Base-by-base conservation (phyloP, 2,329 filamentous ascomycete genomes). In the Pseudocercospora macadamiae region DNA sequence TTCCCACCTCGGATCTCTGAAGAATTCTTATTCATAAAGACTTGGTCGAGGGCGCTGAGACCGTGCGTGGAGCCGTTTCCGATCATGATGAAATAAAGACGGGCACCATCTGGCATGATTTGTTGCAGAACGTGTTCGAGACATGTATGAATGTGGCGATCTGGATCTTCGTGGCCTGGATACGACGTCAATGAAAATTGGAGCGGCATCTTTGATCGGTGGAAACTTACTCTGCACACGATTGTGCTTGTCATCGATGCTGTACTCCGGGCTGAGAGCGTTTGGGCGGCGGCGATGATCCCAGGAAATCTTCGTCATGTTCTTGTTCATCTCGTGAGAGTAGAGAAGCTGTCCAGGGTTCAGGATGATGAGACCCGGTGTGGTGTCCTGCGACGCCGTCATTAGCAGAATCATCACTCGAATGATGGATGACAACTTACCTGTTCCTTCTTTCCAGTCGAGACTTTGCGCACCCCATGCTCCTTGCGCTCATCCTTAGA, bases 291-390 rank as follows among this genome's bases (percentile, higher is more conserved):
- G 86, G 44, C 88, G 75, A 1, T 79, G 80, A 6, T 78, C 70
- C 79, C 88, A 89, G 2, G 80, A 82, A 0, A 71, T 70, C 1
- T 81, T 71, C 1, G 84, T 89, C 61, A 96, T 78, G 0, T 86
- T 80, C 49, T 83, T 81, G 52, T 81, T 75, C 1, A 81, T 81
- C 52, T 83, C 81, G 37, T 89, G 85, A 72, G 89, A 90, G 87
- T 91, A 97, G 67, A 87, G 79, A 16, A 90, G 77, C 75, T 96
- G 87, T 3, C 90, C 91, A 3, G 86, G 80, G 71, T 96, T 97
- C 45, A 91, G 84, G 23, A 96, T 77, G 25, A 97, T 76, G 56
- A 97, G 76, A 2, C 83, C 89, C 0, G 82, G 86, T 1, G 69
- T 25, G 18, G 79, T 75, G 0, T 65, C 48, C 47, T 49, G 47